A percentile compares a stretch with the other conserved stretches of the same genome.
These are phyloP conservation scores for Podospora pseudopauciseta DNA, from an alignment of 495 filamentous ascomycete genomes.

Conservation along the genomic window DNA sequence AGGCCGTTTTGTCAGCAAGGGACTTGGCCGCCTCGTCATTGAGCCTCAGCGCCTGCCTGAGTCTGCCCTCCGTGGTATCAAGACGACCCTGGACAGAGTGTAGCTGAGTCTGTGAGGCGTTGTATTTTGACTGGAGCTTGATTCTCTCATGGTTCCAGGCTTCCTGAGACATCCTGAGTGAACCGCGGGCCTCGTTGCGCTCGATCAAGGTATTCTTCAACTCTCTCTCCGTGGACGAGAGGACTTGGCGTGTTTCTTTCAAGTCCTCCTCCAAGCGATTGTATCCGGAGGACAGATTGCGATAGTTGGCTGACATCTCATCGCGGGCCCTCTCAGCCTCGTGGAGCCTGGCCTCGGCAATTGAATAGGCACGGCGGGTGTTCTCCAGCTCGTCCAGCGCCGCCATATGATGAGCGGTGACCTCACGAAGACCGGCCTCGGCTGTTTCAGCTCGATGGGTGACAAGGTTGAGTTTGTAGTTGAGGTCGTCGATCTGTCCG, in stretches of 20 bases:
- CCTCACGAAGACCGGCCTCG: not conserved
- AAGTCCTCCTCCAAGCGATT: not conserved
- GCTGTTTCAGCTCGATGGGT: not conserved
- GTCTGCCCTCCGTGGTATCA: not conserved
- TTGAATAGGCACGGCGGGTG: not conserved
- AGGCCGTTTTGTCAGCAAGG: not conserved
- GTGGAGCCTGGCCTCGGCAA: not conserved
- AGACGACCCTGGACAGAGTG: not conserved
- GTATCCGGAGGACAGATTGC: not conserved
- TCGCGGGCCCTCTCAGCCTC: not conserved
- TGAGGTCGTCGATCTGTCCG: not conserved
- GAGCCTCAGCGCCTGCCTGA: not conserved
- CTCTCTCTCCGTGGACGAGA: not conserved
- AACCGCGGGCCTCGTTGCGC: not conserved
- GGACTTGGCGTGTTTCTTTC: not conserved
- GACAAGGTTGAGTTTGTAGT: not conserved
- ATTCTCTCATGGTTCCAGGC: not conserved
- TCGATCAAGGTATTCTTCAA: not conserved
- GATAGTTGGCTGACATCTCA: not conserved
- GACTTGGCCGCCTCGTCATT: not conserved
- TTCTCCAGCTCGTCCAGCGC: not conserved
- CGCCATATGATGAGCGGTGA: not conserved
- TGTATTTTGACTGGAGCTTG: not conserved
- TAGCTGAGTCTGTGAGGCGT: not conserved
- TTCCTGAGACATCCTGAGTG: not conserved